A percentile compares a stretch with the other conserved stretches of the same genome.
Conservation (phyloP, 164 flowering plant genomes). For the Vitis rupestris region DNA sequence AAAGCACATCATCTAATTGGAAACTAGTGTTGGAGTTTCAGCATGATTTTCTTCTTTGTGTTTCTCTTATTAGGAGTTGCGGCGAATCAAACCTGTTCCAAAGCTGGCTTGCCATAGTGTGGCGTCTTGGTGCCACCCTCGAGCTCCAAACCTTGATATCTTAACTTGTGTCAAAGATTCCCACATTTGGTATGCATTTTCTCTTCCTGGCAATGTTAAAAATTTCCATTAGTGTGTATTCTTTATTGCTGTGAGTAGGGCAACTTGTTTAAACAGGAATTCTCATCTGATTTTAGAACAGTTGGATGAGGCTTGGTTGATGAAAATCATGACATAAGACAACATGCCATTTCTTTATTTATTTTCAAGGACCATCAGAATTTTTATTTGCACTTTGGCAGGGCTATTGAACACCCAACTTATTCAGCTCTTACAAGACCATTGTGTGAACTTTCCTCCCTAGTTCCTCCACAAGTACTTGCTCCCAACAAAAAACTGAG, state of each 20-base stretch:
- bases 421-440: conserved; percentile 98
- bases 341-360: conserved; percentile 1
- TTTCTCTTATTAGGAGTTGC: not conserved
- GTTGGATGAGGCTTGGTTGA: not conserved
- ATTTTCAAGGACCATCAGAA: not conserved
- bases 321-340: not conserved
- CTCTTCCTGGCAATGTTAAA: not conserved
- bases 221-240: not conserved
- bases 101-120: too few relatives aligned
- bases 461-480: conserved; percentile 84
- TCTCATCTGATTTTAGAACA: not conserved
- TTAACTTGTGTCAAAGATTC: conserved; percentile 98
- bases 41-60: not conserved
- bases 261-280: not conserved
- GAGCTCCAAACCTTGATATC: conserved; percentile 59
- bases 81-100: not conserved
- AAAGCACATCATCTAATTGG: conserved; percentile 2
- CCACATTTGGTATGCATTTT: conserved; percentile 76
- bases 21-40: not conserved
- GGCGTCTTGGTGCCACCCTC: too few relatives aligned
- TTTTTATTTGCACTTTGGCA: too few relatives aligned
- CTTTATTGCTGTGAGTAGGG: not conserved
- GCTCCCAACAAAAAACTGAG: conserved; percentile 87
- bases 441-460: conserved; percentile 87
- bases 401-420: conserved; percentile 70